These are phyloP conservation scores for Loxodes magnus DNA, from an alignment of 73 alveolate genomes.

Conservation along the genomic window DNA sequence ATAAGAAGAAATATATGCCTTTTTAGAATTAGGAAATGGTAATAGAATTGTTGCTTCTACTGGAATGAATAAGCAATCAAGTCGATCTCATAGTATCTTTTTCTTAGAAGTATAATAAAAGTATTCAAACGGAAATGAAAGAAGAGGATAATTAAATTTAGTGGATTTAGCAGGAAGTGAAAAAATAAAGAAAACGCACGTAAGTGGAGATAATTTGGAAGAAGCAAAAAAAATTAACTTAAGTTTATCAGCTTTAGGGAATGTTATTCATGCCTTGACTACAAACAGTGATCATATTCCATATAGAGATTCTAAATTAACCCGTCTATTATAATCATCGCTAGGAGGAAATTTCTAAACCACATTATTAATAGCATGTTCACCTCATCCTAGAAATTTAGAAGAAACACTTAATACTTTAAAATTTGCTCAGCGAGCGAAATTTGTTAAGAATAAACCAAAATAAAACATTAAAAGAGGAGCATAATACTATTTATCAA, in stretches of 20 bases:
- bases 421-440: constrained; percentile 87
- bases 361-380: constrained; percentile 53
- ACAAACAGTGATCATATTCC: constrained; percentile 61
- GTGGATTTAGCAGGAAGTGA: constrained; percentile 86
- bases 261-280: constrained; percentile 62
- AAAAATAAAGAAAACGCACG: constrained; percentile 56
- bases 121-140: constrained; percentile 27
- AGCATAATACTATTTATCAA: constrained; percentile 7
- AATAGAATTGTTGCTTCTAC: constrained; percentile 80
- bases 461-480: constrained; percentile 7
- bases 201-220: constrained; percentile 57
- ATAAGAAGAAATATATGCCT: constrained; percentile 74
- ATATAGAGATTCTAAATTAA: constrained; percentile 67
- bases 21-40: constrained; percentile 79
- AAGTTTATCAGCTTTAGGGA: constrained; percentile 70
- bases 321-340: constrained; percentile 68
- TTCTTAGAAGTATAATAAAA: constrained; percentile 83
- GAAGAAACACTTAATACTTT: constrained; percentile 78
- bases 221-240: constrained; percentile 72
- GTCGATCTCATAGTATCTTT: constrained; percentile 92
- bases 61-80: constrained; percentile 89
- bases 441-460: constrained; percentile 17
- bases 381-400: constrained; percentile 51
- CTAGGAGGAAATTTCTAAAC: constrained; percentile 78
- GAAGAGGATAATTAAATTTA: constrained; percentile 59